These are phyloP conservation scores for Nemania diffusa DNA, from an alignment of 2,329 filamentous ascomycete genomes.

Conservation along the genomic window DNA sequence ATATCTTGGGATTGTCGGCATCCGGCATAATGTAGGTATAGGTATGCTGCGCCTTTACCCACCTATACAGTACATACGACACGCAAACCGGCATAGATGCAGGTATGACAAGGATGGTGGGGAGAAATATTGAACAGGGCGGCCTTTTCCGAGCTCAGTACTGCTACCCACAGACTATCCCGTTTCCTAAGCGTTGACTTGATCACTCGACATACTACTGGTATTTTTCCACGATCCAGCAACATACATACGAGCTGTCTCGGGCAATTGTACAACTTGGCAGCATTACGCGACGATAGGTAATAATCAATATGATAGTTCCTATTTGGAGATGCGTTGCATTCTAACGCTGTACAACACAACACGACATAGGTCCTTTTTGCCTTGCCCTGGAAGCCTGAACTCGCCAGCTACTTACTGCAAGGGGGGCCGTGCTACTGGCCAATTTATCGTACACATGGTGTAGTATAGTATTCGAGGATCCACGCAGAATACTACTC, in stretches of 20 bases:
- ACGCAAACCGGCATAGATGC: neutral
- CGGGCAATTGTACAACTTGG: neutral
- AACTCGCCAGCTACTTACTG: neutral
- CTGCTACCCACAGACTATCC: neutral
- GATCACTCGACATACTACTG: neutral
- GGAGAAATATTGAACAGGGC: neutral
- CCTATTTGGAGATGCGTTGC: neutral
- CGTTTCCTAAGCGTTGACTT: neutral
- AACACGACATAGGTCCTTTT: neutral
- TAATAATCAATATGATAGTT: neutral
- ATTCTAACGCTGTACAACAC: neutral
- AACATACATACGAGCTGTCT: neutral
- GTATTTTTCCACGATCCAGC: neutral
- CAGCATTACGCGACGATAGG: neutral
- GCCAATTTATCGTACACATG: neutral
- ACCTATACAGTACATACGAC: neutral
- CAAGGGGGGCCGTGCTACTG: neutral
- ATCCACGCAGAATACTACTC: conserved; percentile 8
- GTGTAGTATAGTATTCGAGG: conserved; percentile 1
- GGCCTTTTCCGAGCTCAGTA: neutral
- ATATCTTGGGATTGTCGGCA: neutral
- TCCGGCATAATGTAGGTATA: neutral
- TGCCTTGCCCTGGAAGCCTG: neutral
- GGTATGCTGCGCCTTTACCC: neutral
- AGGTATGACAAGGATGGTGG: conserved; percentile 3